Conservation (phyloP, 1,284 basidiomycete genomes). For the Flammula alnicola region DNA sequence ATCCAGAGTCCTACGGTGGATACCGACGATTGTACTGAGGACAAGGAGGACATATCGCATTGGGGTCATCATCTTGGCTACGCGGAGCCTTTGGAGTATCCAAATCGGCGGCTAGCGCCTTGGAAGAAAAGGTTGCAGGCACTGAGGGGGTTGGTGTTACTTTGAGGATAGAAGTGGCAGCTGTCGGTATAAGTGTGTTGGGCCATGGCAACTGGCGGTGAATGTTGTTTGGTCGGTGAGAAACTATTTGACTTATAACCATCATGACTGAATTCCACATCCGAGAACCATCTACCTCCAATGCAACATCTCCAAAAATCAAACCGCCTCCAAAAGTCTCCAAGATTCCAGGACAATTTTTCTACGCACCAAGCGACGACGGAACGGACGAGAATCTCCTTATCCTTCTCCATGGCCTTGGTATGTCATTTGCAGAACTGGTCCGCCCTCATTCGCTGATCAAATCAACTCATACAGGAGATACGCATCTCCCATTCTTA, state of each 20-base stretch:
- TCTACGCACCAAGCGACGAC: slow-evolving; percentile 72
- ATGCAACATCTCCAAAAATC: slow-evolving; percentile 25
- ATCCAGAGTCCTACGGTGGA: background rate
- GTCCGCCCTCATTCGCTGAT: background rate
- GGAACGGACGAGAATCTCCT: slow-evolving; percentile 88
- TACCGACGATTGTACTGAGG: slow-evolving; percentile 66
- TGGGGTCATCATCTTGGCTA: slow-evolving; percentile 75
- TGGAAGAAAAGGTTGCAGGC: no score
- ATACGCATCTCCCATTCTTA: slow-evolving; percentile 79
- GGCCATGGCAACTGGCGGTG: no score
- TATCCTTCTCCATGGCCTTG: slow-evolving; percentile 87
- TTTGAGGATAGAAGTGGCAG: no score
- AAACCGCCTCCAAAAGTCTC: slow-evolving; percentile 56
- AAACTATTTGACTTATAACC: no score
- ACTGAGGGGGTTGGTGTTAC: no score
- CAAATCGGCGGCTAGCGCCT: no score
- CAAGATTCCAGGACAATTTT: slow-evolving; percentile 59
- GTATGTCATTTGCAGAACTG: slow-evolving; percentile 45
- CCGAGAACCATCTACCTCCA: slow-evolving; percentile 12
- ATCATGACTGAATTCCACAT: slow-evolving; percentile 25
- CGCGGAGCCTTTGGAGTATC: no score
- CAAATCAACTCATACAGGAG: slow-evolving; percentile 54
- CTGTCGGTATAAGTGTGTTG: no score
- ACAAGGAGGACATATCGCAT: slow-evolving; percentile 75
- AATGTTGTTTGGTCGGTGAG: no score